Percentiles rank a stretch among this genome's conserved stretches.
Conservation (phyloP, 345 rosid genomes). For the Passiflora organensis region DNA sequence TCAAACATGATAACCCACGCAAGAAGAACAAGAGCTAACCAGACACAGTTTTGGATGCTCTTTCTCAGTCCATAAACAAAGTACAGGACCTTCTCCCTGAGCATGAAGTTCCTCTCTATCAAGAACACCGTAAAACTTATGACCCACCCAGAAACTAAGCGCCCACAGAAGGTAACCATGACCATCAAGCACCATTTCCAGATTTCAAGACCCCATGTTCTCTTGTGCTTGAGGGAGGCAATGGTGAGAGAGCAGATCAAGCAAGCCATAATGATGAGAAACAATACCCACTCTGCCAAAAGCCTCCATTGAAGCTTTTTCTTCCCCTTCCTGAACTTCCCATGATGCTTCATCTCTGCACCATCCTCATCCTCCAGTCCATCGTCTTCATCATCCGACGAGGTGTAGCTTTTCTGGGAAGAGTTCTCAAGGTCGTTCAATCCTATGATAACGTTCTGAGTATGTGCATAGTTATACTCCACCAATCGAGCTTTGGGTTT, state of each 20-base stretch:
- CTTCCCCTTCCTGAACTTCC: conserved; percentile 9
- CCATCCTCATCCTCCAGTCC: conserved; percentile 27
- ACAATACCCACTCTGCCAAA: conserved; percentile 32
- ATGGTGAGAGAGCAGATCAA: conserved; percentile 34
- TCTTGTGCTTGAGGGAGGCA: conserved; percentile 2
- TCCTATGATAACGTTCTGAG: conserved; percentile 1
- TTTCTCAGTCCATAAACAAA: conserved; percentile 88
- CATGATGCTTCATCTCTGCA: not conserved
- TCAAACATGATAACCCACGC: conserved; percentile 64
- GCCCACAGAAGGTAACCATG: conserved; percentile 66
- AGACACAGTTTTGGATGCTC: conserved; percentile 68
- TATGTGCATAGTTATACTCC: conserved; percentile 16
- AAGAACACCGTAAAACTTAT: conserved; percentile 66
- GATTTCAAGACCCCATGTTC: conserved; percentile 50
- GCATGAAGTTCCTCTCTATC: conserved; percentile 69
- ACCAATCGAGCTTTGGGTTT: conserved; percentile 41
- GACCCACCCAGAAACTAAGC: conserved; percentile 66
- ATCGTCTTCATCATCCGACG: conserved; percentile 8
- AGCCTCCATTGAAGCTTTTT: conserved; percentile 23
- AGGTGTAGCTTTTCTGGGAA: not conserved
- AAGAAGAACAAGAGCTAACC: conserved; percentile 59
- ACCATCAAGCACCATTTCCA: conserved; percentile 89
- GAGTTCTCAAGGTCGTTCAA: conserved; percentile 3
- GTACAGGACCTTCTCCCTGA: conserved; percentile 70
- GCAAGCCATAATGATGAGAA: conserved; percentile 28